phyloP scores from a whole-genome alignment of 352 stramenopile species.

The Phytopythium boreale region DNA sequence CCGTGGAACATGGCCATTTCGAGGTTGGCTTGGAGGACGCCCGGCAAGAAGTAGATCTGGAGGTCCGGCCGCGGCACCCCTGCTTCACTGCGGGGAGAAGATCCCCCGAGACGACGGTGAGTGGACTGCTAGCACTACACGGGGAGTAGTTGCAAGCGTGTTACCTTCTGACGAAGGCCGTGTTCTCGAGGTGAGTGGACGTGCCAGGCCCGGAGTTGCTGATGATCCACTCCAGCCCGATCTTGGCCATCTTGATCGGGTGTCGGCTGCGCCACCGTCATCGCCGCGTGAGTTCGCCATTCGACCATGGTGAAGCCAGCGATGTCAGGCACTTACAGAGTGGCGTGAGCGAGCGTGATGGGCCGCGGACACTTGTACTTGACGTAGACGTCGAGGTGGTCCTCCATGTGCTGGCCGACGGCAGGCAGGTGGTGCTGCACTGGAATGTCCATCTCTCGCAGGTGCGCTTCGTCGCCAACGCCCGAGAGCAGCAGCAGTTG shows the following conservation, averaged over 20 bases:
- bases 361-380: constrained; percentile 86
- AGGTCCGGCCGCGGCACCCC: constrained; percentile 81
- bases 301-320: neutral
- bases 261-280: constrained; percentile 42
- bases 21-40: constrained; percentile 39
- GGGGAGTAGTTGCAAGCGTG: neutral
- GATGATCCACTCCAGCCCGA: constrained; percentile 83
- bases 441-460: constrained; percentile 70
- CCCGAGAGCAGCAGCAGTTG: constrained; percentile 88
- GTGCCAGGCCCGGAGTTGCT: constrained; percentile 63
- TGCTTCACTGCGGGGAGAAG: constrained; percentile 29
- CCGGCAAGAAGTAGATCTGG: constrained; percentile 89
- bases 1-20: constrained; percentile 29
- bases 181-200: constrained; percentile 78
- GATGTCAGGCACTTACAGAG: constrained; percentile 27
- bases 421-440: constrained; percentile 73
- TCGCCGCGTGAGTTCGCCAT: neutral
- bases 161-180: constrained; percentile 80
- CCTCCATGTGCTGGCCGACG: constrained; percentile 87
- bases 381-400: constrained; percentile 88
- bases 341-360: constrained; percentile 87
- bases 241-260: constrained; percentile 81
- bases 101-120: constrained; percentile 3
- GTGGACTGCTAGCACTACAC: neutral
- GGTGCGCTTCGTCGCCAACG: constrained; percentile 68